phyloP scores from a whole-genome alignment of 768 basidiomycete genomes.

The Pleurotus tuber-regium region DNA sequence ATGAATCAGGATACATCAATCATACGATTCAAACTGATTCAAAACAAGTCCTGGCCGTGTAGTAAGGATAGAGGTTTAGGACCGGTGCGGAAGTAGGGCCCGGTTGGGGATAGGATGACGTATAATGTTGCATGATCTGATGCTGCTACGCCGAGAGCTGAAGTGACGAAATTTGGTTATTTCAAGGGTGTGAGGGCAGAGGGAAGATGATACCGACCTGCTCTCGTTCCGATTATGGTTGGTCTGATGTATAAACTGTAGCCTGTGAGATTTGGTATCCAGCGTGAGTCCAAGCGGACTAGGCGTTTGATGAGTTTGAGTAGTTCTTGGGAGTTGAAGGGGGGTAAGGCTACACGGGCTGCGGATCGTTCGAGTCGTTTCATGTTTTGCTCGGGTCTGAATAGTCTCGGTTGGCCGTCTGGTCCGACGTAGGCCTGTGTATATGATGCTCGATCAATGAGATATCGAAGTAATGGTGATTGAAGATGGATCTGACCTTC shows the following conservation, averaged over 20 bases:
- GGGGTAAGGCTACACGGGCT: slow-evolving; percentile 73
- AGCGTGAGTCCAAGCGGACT: slow-evolving; percentile 67
- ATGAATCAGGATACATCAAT: too few relatives aligned
- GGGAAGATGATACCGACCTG: slow-evolving; percentile 24
- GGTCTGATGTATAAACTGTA: slow-evolving; percentile 88
- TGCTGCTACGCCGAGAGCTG: slow-evolving; percentile 60
- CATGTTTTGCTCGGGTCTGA: slow-evolving; percentile 87
- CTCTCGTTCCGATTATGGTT: slow-evolving; percentile 60
- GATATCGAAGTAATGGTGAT: background rate
- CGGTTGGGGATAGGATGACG: slow-evolving; percentile 67
- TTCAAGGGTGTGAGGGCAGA: too few relatives aligned
- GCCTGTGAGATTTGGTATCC: slow-evolving; percentile 76
- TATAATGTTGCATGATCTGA: slow-evolving; percentile 76
- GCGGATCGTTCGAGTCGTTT: slow-evolving; percentile 69
- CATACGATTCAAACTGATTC: too few relatives aligned
- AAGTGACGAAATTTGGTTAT: too few relatives aligned
- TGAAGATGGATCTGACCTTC: slow-evolving; percentile 49
- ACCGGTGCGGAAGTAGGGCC: slow-evolving; percentile 73
- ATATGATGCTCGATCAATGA: background rate
- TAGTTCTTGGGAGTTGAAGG: slow-evolving; percentile 70
- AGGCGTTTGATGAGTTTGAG: slow-evolving; percentile 74
- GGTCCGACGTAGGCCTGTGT: slow-evolving; percentile 64
- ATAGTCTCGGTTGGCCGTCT: slow-evolving; percentile 73
- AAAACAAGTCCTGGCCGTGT: too few relatives aligned
- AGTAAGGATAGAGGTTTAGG: slow-evolving; percentile 53